Percentiles rank a stretch among this genome's conserved stretches.
Evolutionary conservation across 306 rosid species (phyloP).

Genomic region (Pterocarpus macrocarpus): DNA sequence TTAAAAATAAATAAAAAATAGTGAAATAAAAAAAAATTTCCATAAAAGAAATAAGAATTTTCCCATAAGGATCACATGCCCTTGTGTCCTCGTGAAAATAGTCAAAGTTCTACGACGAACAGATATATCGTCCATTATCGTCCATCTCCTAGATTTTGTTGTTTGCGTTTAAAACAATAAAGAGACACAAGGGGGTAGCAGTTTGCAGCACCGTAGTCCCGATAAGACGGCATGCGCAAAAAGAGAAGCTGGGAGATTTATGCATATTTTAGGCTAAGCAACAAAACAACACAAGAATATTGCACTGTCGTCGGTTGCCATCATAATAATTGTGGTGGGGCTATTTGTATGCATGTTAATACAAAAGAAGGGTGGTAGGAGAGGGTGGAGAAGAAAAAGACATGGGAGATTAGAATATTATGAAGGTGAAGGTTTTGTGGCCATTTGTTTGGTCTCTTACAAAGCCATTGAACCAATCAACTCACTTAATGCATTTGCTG

Average conservation of each 20-base stretch:
- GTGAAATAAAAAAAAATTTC: too few relatives aligned
- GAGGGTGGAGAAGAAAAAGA: constrained; percentile 40
- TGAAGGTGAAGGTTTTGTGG: constrained; percentile 33
- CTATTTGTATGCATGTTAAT: constrained; percentile 12
- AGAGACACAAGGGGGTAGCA: neutral
- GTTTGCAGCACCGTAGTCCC: neutral
- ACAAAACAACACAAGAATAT: constrained; percentile 51
- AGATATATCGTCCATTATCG: constrained; percentile 4
- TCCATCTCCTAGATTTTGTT: constrained; percentile 10
- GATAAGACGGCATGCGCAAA: neutral
- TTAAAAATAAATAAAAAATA: too few relatives aligned
- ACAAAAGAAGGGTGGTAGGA: neutral
- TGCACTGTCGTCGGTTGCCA: constrained; percentile 53
- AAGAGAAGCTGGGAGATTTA: neutral
- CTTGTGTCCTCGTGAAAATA: constrained; percentile 16
- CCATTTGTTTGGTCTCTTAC: constrained; percentile 39
- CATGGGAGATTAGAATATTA: constrained; percentile 39
- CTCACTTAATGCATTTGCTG: constrained; percentile 33
- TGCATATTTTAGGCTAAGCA: constrained; percentile 30
- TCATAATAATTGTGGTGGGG: constrained; percentile 49
- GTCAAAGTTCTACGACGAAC: constrained; percentile 46
- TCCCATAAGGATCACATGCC: constrained; percentile 26
- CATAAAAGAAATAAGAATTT: too few relatives aligned
- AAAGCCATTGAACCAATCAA: constrained; percentile 43
- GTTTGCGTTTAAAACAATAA: neutral